A percentile compares a stretch with the other conserved stretches of the same genome.
Evolutionary conservation across 108 stramenopile species (phyloP).

Genomic region (Skeletonema marinoi): DNA sequence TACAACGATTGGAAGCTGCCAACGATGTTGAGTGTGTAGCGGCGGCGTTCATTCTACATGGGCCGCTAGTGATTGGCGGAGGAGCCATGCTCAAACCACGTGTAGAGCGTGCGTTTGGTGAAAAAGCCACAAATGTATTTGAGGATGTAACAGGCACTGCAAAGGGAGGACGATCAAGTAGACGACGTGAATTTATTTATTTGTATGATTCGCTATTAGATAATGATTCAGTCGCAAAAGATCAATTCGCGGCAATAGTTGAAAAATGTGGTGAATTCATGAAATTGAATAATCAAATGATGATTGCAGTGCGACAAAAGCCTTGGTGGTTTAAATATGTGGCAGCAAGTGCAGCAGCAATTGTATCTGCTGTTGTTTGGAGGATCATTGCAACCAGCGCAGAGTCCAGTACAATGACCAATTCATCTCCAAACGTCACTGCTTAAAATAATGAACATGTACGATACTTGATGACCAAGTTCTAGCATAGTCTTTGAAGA

Average conservation of each 20-base stretch:
- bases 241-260: slow-evolving; percentile 7
- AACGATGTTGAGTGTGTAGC: slow-evolving; percentile 40
- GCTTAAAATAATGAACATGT: too few relatives aligned
- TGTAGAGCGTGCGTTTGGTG: slow-evolving; percentile 45
- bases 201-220: slow-evolving; percentile 37
- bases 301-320: slow-evolving; percentile 10
- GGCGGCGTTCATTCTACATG: slow-evolving; percentile 55
- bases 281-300: slow-evolving; percentile 40
- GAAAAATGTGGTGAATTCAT: slow-evolving; percentile 18
- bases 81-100: slow-evolving; percentile 48
- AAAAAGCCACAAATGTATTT: slow-evolving; percentile 46
- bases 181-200: slow-evolving; percentile 40
- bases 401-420: too few relatives aligned
- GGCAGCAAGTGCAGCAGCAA: neutral
- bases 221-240: neutral
- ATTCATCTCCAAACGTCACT: too few relatives aligned
- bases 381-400: neutral
- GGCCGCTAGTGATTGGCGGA: slow-evolving; percentile 56
- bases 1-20: slow-evolving; percentile 11
- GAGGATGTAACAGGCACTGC: slow-evolving; percentile 32
- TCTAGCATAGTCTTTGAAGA: too few relatives aligned
- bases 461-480: too few relatives aligned
- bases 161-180: slow-evolving; percentile 19
- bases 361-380: neutral
- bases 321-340: slow-evolving; percentile 42